phyloP scores from a whole-genome alignment of 78 protist species.

The Bigelowiella natans region DNA sequence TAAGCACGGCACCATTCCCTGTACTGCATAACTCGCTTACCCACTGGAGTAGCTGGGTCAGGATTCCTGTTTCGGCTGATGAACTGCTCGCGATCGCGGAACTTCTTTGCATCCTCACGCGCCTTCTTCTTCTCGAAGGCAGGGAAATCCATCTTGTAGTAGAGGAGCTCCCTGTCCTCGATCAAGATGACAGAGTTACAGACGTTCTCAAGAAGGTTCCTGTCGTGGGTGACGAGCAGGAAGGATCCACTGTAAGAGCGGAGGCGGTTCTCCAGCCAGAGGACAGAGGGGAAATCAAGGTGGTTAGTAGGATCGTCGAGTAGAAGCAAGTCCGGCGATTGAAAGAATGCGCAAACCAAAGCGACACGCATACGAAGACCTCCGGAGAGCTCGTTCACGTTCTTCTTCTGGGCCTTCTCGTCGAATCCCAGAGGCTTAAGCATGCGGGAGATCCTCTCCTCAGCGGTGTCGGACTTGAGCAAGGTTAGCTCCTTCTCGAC shows the following conservation, averaged over 20 bases:
- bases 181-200: neutral
- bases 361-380: conserved; percentile 76
- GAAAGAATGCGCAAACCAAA: conserved; percentile 51
- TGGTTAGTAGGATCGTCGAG: conserved; percentile 48
- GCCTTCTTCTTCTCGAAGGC: neutral
- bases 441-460: neutral
- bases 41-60: neutral
- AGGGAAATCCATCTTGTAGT: neutral
- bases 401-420: neutral
- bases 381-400: conserved; percentile 48
- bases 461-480: neutral
- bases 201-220: neutral
- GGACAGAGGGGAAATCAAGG: conserved; percentile 14
- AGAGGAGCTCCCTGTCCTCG: neutral
- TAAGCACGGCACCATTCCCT: neutral
- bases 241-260: neutral
- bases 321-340: conserved; percentile 50
- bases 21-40: neutral
- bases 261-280: neutral
- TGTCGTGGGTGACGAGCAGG: conserved; percentile 3
- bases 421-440: neutral
- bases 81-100: neutral
- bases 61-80: neutral
- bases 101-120: neutral
- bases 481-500: neutral